phyloP scores from a whole-genome alignment of 106 monocot species.

The Dendrobium catenatum region DNA sequence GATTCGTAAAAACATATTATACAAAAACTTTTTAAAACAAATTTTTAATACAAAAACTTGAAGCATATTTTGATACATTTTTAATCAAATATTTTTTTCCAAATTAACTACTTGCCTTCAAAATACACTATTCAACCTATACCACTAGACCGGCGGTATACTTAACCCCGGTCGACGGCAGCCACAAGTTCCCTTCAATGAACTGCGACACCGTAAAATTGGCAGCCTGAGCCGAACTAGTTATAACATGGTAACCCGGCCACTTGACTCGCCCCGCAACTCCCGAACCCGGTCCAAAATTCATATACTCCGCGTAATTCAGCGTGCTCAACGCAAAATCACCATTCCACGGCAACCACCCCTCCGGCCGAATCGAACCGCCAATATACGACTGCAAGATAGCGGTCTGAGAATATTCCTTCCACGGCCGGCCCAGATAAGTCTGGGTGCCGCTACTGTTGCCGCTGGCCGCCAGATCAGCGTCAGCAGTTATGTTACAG shows the following conservation, averaged over 20 bases:
- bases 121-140: too few relatives aligned
- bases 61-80: too few relatives aligned
- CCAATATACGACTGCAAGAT: slow-evolving; percentile 67
- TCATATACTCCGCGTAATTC: slow-evolving; percentile 74
- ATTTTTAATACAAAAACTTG: too few relatives aligned
- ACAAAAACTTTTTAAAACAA: too few relatives aligned
- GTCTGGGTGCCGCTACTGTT: slow-evolving; percentile 18
- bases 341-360: slow-evolving; percentile 62
- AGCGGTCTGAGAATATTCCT: slow-evolving; percentile 57
- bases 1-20: too few relatives aligned
- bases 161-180: slow-evolving; percentile 55
- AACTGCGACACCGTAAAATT: slow-evolving; percentile 64
- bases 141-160: slow-evolving; percentile 45
- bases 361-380: slow-evolving; percentile 30
- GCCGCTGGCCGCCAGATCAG: slow-evolving; percentile 15
- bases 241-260: slow-evolving; percentile 50
- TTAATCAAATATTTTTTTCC: too few relatives aligned
- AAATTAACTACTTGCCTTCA: too few relatives aligned
- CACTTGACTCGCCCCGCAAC: slow-evolving; percentile 41
- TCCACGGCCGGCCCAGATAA: slow-evolving; percentile 80
- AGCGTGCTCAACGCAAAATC: slow-evolving; percentile 53
- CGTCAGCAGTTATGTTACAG: slow-evolving; percentile 52
- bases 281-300: slow-evolving; percentile 53
- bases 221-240: slow-evolving; percentile 7
- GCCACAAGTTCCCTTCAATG: slow-evolving; percentile 64